These are phyloP conservation scores for Scleromitrula shiraiana DNA, from an alignment of 2,329 filamentous ascomycete genomes.

Conservation along the genomic window DNA sequence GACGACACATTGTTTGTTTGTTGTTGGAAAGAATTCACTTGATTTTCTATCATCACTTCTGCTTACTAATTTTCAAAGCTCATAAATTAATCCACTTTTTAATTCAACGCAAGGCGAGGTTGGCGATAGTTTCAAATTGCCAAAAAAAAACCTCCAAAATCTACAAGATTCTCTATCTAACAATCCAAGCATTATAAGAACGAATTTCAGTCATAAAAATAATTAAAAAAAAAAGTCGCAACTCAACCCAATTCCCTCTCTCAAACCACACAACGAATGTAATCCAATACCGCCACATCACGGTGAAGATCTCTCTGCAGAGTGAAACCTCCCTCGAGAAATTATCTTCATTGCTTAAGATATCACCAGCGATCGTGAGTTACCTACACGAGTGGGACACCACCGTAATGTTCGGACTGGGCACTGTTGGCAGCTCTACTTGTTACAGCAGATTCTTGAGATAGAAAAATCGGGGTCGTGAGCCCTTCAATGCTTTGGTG, in stretches of 20 bases:
- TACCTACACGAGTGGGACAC: slow-evolving; percentile 57
- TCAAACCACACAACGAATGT: slow-evolving; percentile 56
- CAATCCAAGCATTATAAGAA: not conserved
- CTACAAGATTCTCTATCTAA: no score
- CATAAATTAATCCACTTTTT: no score
- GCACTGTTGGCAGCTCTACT: slow-evolving; percentile 40
- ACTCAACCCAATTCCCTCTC: slow-evolving; percentile 28
- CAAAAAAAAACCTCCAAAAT: no score
- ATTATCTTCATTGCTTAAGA: slow-evolving; percentile 62
- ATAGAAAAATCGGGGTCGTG: not conserved
- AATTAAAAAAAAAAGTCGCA: slow-evolving; percentile 18
- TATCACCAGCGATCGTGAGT: slow-evolving; percentile 53
- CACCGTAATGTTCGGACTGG: slow-evolving; percentile 63
- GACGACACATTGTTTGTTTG: no score
- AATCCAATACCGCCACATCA: slow-evolving; percentile 60
- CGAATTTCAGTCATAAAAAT: not conserved
- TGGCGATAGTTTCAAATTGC: not conserved
- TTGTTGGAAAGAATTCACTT: no score
- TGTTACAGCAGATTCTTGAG: slow-evolving; percentile 2
- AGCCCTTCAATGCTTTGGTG: slow-evolving; percentile 4
- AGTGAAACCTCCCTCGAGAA: slow-evolving; percentile 64
- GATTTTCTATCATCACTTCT: no score
- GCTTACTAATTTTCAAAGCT: not conserved
- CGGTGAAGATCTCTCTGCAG: slow-evolving; percentile 65
- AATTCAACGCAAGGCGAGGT: no score